A percentile compares a stretch with the other conserved stretches of the same genome.
These are phyloP conservation scores for Aureobasidium mangrovei DNA, from an alignment of 2,329 filamentous ascomycete species.

Conservation along the genomic window DNA sequence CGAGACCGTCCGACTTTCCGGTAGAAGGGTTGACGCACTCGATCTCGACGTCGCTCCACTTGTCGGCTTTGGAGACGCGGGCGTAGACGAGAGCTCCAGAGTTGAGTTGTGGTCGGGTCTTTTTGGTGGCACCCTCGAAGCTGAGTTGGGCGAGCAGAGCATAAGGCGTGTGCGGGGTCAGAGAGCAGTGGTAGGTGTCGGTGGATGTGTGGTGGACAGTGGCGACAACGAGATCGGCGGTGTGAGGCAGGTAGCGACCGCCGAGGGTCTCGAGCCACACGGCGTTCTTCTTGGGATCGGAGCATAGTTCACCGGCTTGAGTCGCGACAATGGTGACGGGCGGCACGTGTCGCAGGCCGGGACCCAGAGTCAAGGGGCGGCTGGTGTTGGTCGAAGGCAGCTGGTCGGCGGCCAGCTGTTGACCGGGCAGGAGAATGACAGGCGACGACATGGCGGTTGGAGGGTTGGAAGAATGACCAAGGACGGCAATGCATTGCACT, in stretches of 20 bases:
- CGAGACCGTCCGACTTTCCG: constrained; percentile 80
- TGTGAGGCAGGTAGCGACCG: constrained; percentile 68
- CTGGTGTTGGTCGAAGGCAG: constrained; percentile 61
- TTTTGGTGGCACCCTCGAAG: constrained; percentile 90
- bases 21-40: constrained; percentile 82
- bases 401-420: constrained; percentile 55
- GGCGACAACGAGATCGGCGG: constrained; percentile 82
- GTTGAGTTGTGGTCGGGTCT: constrained; percentile 72
- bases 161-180: constrained; percentile 54
- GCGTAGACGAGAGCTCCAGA: constrained; percentile 80
- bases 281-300: constrained; percentile 64
- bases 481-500: background rate
- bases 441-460: constrained; percentile 15
- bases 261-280: constrained; percentile 62
- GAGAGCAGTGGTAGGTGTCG: constrained; percentile 71
- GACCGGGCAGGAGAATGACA: constrained; percentile 72
- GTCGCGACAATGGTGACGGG: constrained; percentile 64
- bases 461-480: constrained; percentile 7
- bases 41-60: constrained; percentile 80
- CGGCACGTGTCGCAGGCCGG: constrained; percentile 73
- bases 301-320: constrained; percentile 57
- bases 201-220: constrained; percentile 66
- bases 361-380: constrained; percentile 67
- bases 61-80: constrained; percentile 66
- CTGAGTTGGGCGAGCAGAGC: constrained; percentile 75